Conservation (phyloP, 163 green algal genomes). For the Chlamydomonas reinhardtii region DNA sequence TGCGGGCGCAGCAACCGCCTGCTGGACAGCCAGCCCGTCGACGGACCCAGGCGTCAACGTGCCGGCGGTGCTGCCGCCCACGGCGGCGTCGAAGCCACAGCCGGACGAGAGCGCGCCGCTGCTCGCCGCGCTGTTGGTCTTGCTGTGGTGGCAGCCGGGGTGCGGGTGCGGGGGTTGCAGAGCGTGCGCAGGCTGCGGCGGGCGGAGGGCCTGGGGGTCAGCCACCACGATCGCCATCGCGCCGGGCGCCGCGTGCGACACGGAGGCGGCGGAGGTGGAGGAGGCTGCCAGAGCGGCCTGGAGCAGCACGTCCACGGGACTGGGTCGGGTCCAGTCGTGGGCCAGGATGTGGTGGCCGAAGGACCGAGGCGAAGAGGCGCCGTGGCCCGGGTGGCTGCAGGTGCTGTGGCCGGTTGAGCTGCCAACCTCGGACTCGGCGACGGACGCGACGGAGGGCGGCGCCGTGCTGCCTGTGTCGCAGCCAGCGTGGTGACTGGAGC, state of each 20-base stretch:
- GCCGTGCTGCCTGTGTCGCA: background rate
- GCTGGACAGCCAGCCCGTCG: too few species aligned
- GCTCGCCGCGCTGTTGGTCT: conserved; percentile 30
- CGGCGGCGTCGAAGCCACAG: background rate
- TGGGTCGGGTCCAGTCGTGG: conserved; percentile 36
- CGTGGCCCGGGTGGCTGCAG: background rate
- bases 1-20: background rate
- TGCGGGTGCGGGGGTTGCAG: too few species aligned
- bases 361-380: conserved; percentile 14
- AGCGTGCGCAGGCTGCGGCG: background rate
- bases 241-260: too few species aligned
- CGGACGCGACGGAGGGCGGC: conserved; percentile 18
- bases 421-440: conserved; percentile 5
- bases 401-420: conserved; percentile 12
- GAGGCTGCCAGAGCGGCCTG: conserved; percentile 24
- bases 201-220: too few species aligned
- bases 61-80: too few species aligned
- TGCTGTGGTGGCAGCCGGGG: conserved; percentile 8
- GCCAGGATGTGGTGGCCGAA: background rate
- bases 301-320: conserved; percentile 37
- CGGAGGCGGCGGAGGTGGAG: background rate
- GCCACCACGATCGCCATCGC: too few species aligned
- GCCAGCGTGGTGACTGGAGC: background rate
- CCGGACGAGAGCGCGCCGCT: background rate
- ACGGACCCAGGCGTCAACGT: background rate